Conservation (phyloP, 108 stramenopile species). For the Cylindrotheca closterium region DNA sequence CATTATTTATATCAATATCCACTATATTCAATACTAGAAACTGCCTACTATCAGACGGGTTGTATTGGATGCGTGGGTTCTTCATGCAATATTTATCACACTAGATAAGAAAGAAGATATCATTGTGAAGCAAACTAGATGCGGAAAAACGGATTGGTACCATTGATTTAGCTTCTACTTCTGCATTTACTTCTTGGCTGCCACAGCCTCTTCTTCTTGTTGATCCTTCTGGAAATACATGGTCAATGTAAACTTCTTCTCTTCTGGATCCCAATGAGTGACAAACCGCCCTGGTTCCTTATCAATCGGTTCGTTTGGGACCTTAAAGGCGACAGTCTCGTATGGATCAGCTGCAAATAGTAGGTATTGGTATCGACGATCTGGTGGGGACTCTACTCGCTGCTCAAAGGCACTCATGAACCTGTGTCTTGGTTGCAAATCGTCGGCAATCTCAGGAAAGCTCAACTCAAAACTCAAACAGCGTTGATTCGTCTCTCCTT, state of each 20-base stretch:
- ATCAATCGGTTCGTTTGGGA: conserved; percentile 96
- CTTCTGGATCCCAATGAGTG: conserved; percentile 93
- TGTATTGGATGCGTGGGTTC: too few species aligned
- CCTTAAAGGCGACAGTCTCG: conserved; percentile 98
- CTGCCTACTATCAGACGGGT: too few species aligned
- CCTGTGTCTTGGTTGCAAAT: conserved; percentile 95
- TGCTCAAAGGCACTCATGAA: conserved; percentile 99
- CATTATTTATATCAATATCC: too few species aligned
- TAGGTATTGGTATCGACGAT: conserved; percentile 94
- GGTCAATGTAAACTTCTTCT: conserved; percentile 90
- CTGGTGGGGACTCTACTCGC: conserved; percentile 92
- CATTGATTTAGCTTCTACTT: too few species aligned
- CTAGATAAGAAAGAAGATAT: too few species aligned
- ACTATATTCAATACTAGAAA: too few species aligned
- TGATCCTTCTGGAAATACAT: conserved; percentile 69
- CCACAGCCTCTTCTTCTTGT: neutral
- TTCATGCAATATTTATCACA: too few species aligned
- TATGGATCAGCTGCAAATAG: conserved; percentile 99
- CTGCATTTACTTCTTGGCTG: too few species aligned
- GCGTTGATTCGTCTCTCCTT: conserved; percentile 85
- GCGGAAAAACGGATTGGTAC: too few species aligned
- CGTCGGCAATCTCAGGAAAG: conserved; percentile 94
- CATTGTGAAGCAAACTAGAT: too few species aligned
- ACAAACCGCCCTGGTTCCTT: conserved; percentile 90
- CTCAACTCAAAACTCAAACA: conserved; percentile 94